phyloP scores from a whole-genome alignment of 371 early-diverging fungal genomes.

The Mucor irregularis region DNA sequence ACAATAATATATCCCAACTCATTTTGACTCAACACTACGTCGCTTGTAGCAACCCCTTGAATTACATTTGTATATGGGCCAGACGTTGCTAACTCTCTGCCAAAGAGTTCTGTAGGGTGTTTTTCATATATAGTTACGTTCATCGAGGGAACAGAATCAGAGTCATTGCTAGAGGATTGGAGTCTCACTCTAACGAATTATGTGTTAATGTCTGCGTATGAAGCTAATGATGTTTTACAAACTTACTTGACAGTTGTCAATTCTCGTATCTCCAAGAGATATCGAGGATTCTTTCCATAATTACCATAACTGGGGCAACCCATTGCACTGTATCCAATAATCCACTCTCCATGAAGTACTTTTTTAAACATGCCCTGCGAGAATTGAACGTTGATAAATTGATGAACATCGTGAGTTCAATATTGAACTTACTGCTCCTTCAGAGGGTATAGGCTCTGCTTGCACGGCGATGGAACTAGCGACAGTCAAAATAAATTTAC shows the following conservation, averaged over 20 bases:
- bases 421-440: slow-evolving; percentile 74
- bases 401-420: neutral
- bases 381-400: neutral
- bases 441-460: slow-evolving; percentile 65
- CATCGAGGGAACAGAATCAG: slow-evolving; percentile 67
- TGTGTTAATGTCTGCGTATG: neutral
- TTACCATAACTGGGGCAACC: slow-evolving; percentile 64
- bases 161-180: slow-evolving; percentile 59
- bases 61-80: slow-evolving; percentile 75
- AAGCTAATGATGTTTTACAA: neutral
- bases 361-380: slow-evolving; percentile 72
- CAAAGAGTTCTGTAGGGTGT: slow-evolving; percentile 57
- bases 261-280: slow-evolving; percentile 60
- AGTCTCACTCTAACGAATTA: slow-evolving; percentile 62
- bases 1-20: slow-evolving; percentile 63
- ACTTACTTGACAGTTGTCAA: slow-evolving; percentile 62
- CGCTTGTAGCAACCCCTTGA: slow-evolving; percentile 62
- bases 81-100: slow-evolving; percentile 66
- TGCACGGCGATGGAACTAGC: slow-evolving; percentile 50
- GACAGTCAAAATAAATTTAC: slow-evolving; percentile 68
- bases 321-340: slow-evolving; percentile 64
- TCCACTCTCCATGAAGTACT: slow-evolving; percentile 68
- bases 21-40: slow-evolving; percentile 48
- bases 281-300: slow-evolving; percentile 71
- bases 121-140: slow-evolving; percentile 72